Conservation (phyloP, 768 basidiomycete species). For the Suillus clintonianus region DNA sequence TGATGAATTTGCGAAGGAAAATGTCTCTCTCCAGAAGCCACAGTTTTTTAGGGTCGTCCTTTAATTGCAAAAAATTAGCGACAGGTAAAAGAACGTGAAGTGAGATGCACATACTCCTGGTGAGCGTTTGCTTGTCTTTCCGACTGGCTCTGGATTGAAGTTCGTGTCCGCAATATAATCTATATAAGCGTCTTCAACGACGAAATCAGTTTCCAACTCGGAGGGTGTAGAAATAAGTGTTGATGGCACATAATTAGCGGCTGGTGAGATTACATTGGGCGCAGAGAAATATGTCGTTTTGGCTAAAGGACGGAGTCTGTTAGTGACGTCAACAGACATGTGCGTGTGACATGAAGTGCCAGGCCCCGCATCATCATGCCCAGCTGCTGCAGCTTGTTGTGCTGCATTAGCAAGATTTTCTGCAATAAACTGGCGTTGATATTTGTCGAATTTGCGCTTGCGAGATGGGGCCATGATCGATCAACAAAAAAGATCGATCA, state of each 20-base stretch:
- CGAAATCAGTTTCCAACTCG: not conserved
- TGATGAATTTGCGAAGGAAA: slow-evolving; percentile 18
- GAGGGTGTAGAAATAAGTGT: not conserved
- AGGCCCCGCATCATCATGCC: not conserved
- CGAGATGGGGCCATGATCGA: not conserved
- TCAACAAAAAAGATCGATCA: not conserved
- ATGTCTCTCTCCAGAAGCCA: slow-evolving; percentile 2
- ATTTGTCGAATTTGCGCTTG: not conserved
- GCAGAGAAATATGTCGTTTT: not conserved
- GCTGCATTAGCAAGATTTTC: not conserved
- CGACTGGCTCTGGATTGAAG: not conserved
- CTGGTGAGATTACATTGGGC: not conserved
- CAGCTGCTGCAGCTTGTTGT: not conserved
- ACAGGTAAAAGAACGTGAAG: not conserved
- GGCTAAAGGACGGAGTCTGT: not conserved
- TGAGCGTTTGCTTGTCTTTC: not conserved
- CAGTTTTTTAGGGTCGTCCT: slow-evolving; percentile 5
- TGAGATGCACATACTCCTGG: not conserved
- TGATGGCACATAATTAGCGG: not conserved
- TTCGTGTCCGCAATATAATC: not conserved
- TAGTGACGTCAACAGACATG: not conserved
- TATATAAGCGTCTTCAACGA: not conserved
- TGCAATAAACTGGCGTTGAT: not conserved
- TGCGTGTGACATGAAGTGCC: not conserved
- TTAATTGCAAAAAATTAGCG: not conserved